These are phyloP conservation scores for Globisporangium camurandrum DNA, from an alignment of 352 stramenopile species.

Conservation along the genomic window DNA sequence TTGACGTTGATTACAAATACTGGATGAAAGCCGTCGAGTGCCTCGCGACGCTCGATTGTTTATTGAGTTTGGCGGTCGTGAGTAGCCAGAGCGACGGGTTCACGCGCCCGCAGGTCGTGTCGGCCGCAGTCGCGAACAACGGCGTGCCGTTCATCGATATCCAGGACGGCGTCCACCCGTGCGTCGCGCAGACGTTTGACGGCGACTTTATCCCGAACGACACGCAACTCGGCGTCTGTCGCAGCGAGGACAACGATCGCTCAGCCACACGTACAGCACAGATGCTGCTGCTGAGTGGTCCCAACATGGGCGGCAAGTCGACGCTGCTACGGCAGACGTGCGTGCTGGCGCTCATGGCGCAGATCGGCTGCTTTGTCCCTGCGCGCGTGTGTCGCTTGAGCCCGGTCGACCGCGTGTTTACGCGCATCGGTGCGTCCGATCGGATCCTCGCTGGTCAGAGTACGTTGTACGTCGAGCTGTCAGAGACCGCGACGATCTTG, in stretches of 20 bases:
- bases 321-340: conserved; percentile 98
- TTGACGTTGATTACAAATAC: conserved; percentile 89
- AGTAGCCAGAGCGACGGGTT: conserved; percentile 91
- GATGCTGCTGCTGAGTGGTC: conserved; percentile 94
- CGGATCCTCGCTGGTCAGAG: conserved; percentile 97
- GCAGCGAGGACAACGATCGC: too few relatives aligned
- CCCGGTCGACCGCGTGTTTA: conserved; percentile 99
- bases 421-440: conserved; percentile 97
- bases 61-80: conserved; percentile 92
- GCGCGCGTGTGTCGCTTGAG: conserved; percentile 91
- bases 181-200: conserved; percentile 78
- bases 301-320: conserved; percentile 98
- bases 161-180: conserved; percentile 92
- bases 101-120: conserved; percentile 87
- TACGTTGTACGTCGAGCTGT: conserved; percentile 99
- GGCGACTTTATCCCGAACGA: conserved; percentile 98
- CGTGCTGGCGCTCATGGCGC: conserved; percentile 95
- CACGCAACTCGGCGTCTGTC: conserved; percentile 84
- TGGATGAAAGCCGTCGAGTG: conserved; percentile 93
- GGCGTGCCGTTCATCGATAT: conserved; percentile 84
- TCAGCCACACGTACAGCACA: too few relatives aligned
- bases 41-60: conserved; percentile 92
- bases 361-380: conserved; percentile 99
- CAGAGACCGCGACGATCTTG: conserved; percentile 97
- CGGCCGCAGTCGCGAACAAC: conserved; percentile 35